These are phyloP conservation scores for Syncephalastrum monosporum DNA, from an alignment of 371 early-diverging fungal species.

Conservation along the genomic window DNA sequence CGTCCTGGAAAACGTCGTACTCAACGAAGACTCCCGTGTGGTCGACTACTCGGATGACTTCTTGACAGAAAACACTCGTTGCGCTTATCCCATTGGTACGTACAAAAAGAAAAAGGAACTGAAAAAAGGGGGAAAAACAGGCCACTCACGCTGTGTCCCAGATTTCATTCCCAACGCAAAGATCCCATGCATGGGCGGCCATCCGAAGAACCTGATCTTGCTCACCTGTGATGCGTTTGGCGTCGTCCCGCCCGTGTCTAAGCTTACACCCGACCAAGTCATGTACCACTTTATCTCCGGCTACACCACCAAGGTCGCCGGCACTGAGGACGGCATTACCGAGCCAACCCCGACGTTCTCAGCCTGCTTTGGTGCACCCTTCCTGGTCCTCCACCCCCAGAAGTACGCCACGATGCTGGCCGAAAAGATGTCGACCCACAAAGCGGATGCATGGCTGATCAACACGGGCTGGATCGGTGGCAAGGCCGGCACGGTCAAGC, in stretches of 20 bases:
- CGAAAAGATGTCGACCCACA: constrained; percentile 88
- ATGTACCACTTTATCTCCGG: constrained; percentile 98
- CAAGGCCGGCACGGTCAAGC: constrained; percentile 83
- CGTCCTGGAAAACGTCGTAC: constrained; percentile 94
- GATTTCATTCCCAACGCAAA: constrained; percentile 96
- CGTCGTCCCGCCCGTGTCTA: constrained; percentile 94
- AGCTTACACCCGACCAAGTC: constrained; percentile 87
- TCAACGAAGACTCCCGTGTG: constrained; percentile 75
- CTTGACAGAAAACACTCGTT: constrained; percentile 97
- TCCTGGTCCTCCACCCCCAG: constrained; percentile 96
- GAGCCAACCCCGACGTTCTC: constrained; percentile 94
- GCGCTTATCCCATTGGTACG: constrained; percentile 90
- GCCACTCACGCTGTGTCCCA: constrained; percentile 4
- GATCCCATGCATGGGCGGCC: constrained; percentile 90
- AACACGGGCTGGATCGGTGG: constrained; percentile 99
- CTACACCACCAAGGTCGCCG: constrained; percentile 92
- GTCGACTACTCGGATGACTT: constrained; percentile 85
- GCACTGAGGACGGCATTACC: constrained; percentile 95
- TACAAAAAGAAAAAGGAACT: not conserved
- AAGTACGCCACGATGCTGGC: constrained; percentile 97
- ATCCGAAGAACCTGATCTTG: constrained; percentile 95
- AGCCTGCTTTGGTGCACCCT: constrained; percentile 95
- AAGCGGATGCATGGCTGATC: constrained; percentile 93
- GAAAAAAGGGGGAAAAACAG: not conserved
- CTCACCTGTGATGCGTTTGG: constrained; percentile 98